Evolutionary conservation across 768 basidiomycete species (phyloP), one percentile per base, ranked within the genome.

Genomic region (Leccinum truebloodii): DNA sequence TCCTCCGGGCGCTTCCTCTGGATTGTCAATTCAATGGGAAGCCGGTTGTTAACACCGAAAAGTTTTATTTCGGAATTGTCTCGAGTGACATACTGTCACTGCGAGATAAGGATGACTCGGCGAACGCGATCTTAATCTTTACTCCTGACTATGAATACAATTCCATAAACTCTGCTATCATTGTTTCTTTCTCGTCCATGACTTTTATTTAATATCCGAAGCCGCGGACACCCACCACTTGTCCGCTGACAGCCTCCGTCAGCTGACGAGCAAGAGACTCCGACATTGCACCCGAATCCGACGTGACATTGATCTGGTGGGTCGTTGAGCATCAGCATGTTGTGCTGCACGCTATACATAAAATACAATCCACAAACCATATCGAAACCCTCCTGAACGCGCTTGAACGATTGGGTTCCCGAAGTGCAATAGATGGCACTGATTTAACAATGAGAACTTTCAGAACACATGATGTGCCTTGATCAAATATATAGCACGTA

Each of bases 301-400:
- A 76, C 0, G 75, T 76, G 2, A 81, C 82, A 60, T 82, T 83
- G 60, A 85, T 82, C 83, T 85, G 51, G 4, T 26, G 4, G 13
- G n/a, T 20, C 54, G 22, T 22, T 4, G 39, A 48, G 34, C 5
- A 51, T 64, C n/a, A 64, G 37, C 28, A 52, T 44, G 10, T 20
- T 37, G 22, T 41, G 37, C 13, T 46, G 9, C 52, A 24, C 14
- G 41, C 22, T 16, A 26, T 2, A 32, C 22, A 37, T 24, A 59
- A 16, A 32, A 39, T 7, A 50, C 55, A n/a, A 62, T 60, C 32
- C 60, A 74, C 69, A 37, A 37, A 72, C 82, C 72, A 84, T 83
- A 67, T 84, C 83, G 59, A 84, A 85, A 6, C 83, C 83, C 63
- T 85, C 74, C 5, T 75, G 61, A 0, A 78, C 80, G 4, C 83